Base-by-base conservation (phyloP, 2,329 filamentous ascomycete genomes). In the Aspergillus quadrilineatus region DNA sequence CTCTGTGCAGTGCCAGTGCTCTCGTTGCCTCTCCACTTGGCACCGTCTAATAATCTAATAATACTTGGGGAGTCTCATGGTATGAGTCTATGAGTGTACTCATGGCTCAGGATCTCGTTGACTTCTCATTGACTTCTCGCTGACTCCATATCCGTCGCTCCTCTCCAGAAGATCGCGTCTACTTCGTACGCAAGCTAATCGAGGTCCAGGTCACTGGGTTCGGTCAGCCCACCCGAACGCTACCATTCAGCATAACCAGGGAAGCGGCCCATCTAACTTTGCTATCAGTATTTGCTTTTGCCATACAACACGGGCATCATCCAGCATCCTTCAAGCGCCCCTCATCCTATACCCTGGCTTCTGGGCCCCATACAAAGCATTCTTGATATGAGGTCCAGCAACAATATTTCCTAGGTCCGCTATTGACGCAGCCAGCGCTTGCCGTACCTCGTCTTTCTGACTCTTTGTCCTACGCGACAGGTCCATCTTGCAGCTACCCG, bases 401-500 rank as follows among this genome's bases (percentile, higher is more conserved):
- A n/a, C 12, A n/a, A n/a, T n/a, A n/a, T n/a, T 39, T 15, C 36
- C 14, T 14, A 15, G 14, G 4, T 39, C 36, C n/a, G 36, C n/a
- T n/a, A 15, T n/a, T 45, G 43, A 15, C 43, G 14, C 26, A n/a
- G 6, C 28, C 43, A 32, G 43, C 43, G 6, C 28, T 26, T 41
- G 15, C 12, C 7, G 37, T 45, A 26, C 17, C n/a, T 30, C 26
- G 9, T 45, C 28, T 45, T n/a, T 32, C n/a, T 29, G 30, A 41
- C 32, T 36, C 43, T 53, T 53, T 53, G 50, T 53, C 42, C 50
- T 41, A 53, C 43, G 17, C 14, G 44, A 46, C 28, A 14, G 32
- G 9, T 14, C 32, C 32, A 32, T 39, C n/a, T 17, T 45, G 32
- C 37, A 49, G 48, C 48, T 50, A 50, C 32, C 37, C 44, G 42